Base-by-base conservation (phyloP, 2,329 filamentous ascomycete species). In the Xylaria hypoxylon region DNA sequence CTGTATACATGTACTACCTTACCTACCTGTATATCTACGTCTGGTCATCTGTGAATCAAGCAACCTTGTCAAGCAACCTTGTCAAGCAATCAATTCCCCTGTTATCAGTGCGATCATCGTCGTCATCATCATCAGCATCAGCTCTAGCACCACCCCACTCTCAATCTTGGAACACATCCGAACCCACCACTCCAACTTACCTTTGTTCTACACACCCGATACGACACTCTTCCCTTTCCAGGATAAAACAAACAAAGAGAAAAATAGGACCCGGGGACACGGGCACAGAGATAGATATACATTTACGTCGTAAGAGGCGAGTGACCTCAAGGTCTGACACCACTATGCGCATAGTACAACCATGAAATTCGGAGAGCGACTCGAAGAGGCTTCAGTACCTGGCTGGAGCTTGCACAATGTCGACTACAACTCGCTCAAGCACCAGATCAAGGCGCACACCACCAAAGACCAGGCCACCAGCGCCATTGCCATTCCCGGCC, bases 341-440 rank as follows among this genome's bases (percentile, higher is more conserved):
- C 50, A 52, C 42, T 59, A 68, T 66, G 60, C 68, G 31, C 58
- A 64, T 35, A 59, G 59, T 48, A 48, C 53, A 51, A 69, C 51
- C 33, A 93, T 93, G 91, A 93, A 93, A 84, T 93, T 91, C 86
- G 90, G 91, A 69, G 85, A 92, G 70, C 90, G 88, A 68, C 85
- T 96, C 68, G 88, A 90, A 77, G 85, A 88, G 79, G 87, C 92
- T 78, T 94, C 92, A 52, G 92, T 94, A 75, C 92, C 92, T 70
- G 89, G 91, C 86, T 96, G 92, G 92, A 91, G 87, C 74, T 85
- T 92, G 70, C 90, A 94, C 78, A 96, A 96, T 79, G 89, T 96
- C 79, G 93, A 96, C 79, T 96, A 96, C 83, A 93, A 95, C 78
- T 91, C 92, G 55, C 86, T 96, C 70, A 96, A 96, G 80, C 86